phyloP scores from a whole-genome alignment of 495 filamentous ascomycete species.

The Neurospora sublineolata region DNA sequence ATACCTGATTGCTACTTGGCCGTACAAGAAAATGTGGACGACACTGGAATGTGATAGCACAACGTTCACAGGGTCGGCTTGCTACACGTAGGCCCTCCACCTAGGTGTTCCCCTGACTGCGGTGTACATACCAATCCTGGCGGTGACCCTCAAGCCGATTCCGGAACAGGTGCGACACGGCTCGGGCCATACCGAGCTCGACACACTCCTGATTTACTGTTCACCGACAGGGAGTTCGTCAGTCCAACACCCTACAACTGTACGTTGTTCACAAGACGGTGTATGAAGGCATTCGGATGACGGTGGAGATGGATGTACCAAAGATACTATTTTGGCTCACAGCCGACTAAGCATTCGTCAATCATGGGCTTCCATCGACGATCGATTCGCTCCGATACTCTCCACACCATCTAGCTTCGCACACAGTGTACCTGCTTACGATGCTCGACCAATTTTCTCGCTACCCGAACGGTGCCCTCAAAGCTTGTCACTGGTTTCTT shows the following conservation, averaged over 20 bases:
- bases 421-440: neutral
- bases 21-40: conserved; percentile 3
- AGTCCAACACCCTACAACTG: neutral
- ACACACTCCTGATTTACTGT: neutral
- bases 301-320: neutral
- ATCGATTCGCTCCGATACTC: neutral
- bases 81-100: neutral
- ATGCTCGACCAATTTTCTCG: neutral
- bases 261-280: neutral
- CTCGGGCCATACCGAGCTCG: neutral
- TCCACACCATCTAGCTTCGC: neutral
- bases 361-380: neutral
- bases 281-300: neutral
- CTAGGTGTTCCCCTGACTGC: conserved; percentile 2
- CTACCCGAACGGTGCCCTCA: neutral
- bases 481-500: neutral
- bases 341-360: neutral
- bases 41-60: conserved; percentile 3
- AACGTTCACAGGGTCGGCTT: neutral
- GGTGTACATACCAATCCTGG: conserved; percentile 8
- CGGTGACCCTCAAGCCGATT: neutral
- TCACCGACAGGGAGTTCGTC: neutral
- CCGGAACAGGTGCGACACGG: neutral
- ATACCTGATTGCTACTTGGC: conserved; percentile 6
- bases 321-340: neutral